A percentile compares a stretch with the other conserved stretches of the same genome.
phyloP scores from a whole-genome alignment of 441 rosid genomes.

The Mallotus japonicus region DNA sequence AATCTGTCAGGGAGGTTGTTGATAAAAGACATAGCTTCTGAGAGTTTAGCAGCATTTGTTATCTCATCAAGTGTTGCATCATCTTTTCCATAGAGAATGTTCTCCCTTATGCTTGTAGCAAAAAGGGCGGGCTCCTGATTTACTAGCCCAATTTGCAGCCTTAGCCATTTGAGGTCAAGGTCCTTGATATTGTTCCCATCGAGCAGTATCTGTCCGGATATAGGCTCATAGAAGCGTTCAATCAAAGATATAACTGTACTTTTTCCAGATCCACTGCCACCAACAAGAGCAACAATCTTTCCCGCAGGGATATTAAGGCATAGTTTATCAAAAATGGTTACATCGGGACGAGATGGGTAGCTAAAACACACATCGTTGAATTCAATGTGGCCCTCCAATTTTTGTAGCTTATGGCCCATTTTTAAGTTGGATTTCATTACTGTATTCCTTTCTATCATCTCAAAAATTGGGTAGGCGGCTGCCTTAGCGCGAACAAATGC shows the following conservation, averaged over 20 bases:
- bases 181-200: slow-evolving; percentile 62
- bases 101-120: slow-evolving; percentile 78
- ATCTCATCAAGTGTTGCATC: slow-evolving; percentile 74
- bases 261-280: slow-evolving; percentile 97
- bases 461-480: slow-evolving; percentile 82
- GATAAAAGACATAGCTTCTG: slow-evolving; percentile 77
- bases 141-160: slow-evolving; percentile 84
- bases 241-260: slow-evolving; percentile 86
- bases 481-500: slow-evolving; percentile 76
- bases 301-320: slow-evolving; percentile 63
- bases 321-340: slow-evolving; percentile 54
- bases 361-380: slow-evolving; percentile 67
- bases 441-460: slow-evolving; percentile 88
- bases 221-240: slow-evolving; percentile 86
- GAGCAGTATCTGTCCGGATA: slow-evolving; percentile 52
- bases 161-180: slow-evolving; percentile 84
- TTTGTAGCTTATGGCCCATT: slow-evolving; percentile 47
- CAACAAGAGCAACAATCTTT: slow-evolving; percentile 85
- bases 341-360: slow-evolving; percentile 87
- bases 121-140: slow-evolving; percentile 96
- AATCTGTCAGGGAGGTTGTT: slow-evolving; percentile 89
- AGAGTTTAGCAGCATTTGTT: slow-evolving; percentile 75
- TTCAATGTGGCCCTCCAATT: slow-evolving; percentile 68
- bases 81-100: slow-evolving; percentile 86
- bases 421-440: slow-evolving; percentile 50